Conservation (phyloP, 192 early-diverging fungal genomes). For the Jimgerdemannia lactiflua region DNA sequence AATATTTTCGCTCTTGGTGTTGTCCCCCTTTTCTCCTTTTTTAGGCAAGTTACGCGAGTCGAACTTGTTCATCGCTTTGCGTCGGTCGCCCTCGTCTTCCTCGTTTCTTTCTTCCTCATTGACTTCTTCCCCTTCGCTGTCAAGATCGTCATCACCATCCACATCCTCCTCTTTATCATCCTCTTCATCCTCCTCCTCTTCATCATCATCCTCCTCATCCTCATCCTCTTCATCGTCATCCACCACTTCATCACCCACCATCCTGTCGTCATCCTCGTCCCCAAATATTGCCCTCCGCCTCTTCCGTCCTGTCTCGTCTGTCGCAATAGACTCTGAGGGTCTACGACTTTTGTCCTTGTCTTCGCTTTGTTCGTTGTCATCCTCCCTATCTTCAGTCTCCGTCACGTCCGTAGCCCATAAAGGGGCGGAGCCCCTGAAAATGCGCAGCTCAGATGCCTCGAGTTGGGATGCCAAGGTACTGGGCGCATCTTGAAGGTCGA, state of each 20-base stretch:
- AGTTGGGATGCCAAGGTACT: conserved; percentile 73
- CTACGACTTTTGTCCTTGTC: background rate
- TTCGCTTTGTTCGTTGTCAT: conserved; percentile 6
- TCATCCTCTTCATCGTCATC: conserved; percentile 43
- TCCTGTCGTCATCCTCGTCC: conserved; percentile 46
- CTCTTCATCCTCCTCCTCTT: conserved; percentile 31
- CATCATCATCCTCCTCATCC: conserved; percentile 32
- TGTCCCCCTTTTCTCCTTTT: conserved; percentile 32
- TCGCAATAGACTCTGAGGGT: conserved; percentile 26
- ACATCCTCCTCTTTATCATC: conserved; percentile 18
- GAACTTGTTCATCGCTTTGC: conserved; percentile 30
- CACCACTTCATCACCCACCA: conserved; percentile 25
- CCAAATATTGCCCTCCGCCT: conserved; percentile 68
- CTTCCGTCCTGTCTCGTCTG: conserved; percentile 35
- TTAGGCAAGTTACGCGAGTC: conserved; percentile 35
- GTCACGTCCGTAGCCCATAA: conserved; percentile 44
- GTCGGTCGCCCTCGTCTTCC: conserved; percentile 39
- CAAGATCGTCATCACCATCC: conserved; percentile 26
- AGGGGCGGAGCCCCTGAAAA: conserved; percentile 66
- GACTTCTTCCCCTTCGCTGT: conserved; percentile 33
- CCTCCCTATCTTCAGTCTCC: conserved; percentile 27
- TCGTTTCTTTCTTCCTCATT: conserved; percentile 44
- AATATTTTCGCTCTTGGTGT: conserved; percentile 23
- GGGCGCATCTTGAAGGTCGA: conserved; percentile 83
- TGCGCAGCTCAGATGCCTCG: conserved; percentile 58